Conservation (phyloP, 148 eudicot species). For the Chenopodium berlandieri region DNA sequence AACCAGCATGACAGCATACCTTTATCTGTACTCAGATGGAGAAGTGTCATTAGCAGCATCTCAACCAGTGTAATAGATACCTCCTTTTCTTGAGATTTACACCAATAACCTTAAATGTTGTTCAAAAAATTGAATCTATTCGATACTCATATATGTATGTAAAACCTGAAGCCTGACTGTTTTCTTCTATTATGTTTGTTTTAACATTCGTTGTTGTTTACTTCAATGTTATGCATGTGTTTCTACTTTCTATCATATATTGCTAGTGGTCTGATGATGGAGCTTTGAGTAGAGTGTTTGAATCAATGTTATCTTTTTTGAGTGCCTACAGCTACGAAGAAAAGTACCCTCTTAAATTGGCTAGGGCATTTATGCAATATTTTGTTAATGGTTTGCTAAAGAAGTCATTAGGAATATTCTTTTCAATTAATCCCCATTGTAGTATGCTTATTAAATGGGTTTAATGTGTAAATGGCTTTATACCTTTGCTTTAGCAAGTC, state of each 20-base stretch:
- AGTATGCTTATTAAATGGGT: not conserved
- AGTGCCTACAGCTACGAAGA: not conserved
- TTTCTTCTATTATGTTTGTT: not conserved
- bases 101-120: not conserved
- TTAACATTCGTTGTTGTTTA: not conserved
- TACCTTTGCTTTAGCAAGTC: not conserved
- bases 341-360: not conserved
- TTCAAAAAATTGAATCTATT: not conserved
- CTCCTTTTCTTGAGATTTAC: slow-evolving; percentile 36
- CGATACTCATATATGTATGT: not conserved
- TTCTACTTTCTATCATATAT: not conserved
- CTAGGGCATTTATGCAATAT: not conserved
- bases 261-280: not conserved
- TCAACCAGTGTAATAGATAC: slow-evolving; percentile 99
- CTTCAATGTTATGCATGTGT: not conserved
- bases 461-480: not conserved
- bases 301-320: not conserved
- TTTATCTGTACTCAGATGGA: slow-evolving; percentile 98
- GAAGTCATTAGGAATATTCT: not conserved
- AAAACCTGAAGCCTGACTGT: not conserved
- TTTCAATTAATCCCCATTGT: not conserved
- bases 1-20: slow-evolving; percentile 98
- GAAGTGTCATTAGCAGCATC: slow-evolving; percentile 97
- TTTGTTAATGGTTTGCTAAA: not conserved
- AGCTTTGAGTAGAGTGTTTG: not conserved